Base-by-base conservation (phyloP, 495 filamentous ascomycete species). In the Penicillium roqueforti region DNA sequence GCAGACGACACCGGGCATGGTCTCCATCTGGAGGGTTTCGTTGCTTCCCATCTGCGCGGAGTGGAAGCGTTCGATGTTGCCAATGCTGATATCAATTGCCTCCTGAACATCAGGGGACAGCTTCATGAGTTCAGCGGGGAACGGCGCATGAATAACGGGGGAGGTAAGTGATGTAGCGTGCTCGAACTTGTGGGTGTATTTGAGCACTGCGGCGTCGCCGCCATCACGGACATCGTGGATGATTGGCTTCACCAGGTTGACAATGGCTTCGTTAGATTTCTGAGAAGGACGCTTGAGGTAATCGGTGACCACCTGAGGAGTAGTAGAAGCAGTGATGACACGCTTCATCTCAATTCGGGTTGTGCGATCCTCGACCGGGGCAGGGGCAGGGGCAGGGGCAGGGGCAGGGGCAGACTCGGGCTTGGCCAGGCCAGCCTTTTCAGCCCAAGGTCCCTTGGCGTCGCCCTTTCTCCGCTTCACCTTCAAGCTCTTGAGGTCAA, bases 121-220 rank as follows among this genome's bases (percentile, higher is more conserved):
- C 61, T 90, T 78, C 93, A 97, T 97, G 6, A 98, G 68, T 20
- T 83, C 77, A 53, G 84, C 71, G 0, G 89, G 84, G 76, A 95
- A 98, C 0, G 93, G 93, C 0, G 93, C 92, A 49, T 79, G 81
- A 54, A 98, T 75, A 36, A 98, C 91, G 0, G 92, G 89, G 0
- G 91, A 92, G 14, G 83, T 93, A 42, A 98, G 75, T 0, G 88
- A 91, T 0, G 86, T 92, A 1, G 93, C 95, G 72, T 89, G 95
- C 62, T 98, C 93, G 60, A 98, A 98, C 73, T 93, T 92, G 79
- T 95, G 89, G 0, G 93, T 97, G 64, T 95, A 97, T 49, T 85
- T 85, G 43, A 97, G 80, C 13, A 98, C 77, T 2, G 87, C 93
- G 57, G 86, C 83, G 69, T 98, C 93, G 23, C 93, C 95, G 39